Percentiles rank a stretch among this genome's conserved stretches.
Conservation (phyloP, 1,284 basidiomycete species). For the Tetrapyrgos nigripes region DNA sequence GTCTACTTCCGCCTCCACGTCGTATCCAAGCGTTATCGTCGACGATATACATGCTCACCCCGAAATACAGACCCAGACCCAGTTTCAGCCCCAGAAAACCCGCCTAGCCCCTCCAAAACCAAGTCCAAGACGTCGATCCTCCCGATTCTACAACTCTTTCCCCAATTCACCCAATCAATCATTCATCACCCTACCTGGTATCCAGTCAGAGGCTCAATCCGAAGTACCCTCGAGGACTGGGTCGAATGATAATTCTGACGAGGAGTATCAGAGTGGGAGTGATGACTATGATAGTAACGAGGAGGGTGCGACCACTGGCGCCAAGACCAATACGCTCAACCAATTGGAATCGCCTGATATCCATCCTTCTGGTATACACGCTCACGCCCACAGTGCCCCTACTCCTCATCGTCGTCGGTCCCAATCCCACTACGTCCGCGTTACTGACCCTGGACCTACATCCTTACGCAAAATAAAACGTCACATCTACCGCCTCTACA, state of each 20-base stretch:
- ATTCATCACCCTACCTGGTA: constrained; percentile 34
- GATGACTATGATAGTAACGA: constrained; percentile 8
- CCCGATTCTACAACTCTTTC: constrained; percentile 66
- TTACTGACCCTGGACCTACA: constrained; percentile 36
- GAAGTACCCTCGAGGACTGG: constrained; percentile 12
- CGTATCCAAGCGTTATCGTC: constrained; percentile 27
- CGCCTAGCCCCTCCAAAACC: neutral
- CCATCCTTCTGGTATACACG: no score
- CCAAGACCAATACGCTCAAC: no score
- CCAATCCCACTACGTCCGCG: constrained; percentile 26
- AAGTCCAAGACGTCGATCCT: constrained; percentile 19
- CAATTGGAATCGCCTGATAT: no score
- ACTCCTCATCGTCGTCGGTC: constrained; percentile 26
- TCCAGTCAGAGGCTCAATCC: constrained; percentile 29
- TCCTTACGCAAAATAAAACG: constrained; percentile 38
- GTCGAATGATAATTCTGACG: constrained; percentile 27
- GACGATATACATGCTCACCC: constrained; percentile 12
- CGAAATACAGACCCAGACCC: neutral
- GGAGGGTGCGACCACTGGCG: no score
- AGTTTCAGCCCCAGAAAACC: neutral
- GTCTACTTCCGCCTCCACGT: constrained; percentile 21
- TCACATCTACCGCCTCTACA: constrained; percentile 39
- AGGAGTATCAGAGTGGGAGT: constrained; percentile 32
- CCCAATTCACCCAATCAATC: constrained; percentile 65
- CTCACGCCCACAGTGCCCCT: no score